Percentiles rank a stretch among this genome's conserved stretches.
Conservation (phyloP, 768 basidiomycete species). For the Rhodosporidiobolus sp. region DNA sequence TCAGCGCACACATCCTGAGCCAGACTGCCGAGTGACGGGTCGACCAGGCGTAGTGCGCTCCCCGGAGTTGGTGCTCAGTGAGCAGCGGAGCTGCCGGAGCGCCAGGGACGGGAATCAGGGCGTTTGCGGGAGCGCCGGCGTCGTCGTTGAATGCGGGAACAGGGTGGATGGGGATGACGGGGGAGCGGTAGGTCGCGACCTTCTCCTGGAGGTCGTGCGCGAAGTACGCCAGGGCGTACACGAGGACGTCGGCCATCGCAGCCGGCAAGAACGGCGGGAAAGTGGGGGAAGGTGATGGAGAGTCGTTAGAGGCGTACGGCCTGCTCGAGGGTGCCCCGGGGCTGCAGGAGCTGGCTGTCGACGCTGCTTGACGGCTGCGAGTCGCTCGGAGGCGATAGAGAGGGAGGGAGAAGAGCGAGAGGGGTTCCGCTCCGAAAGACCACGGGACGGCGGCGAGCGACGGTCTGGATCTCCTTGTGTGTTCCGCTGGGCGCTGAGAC, state of each 20-base stretch:
- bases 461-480: too few species aligned
- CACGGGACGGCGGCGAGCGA: too few species aligned
- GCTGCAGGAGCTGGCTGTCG: too few species aligned
- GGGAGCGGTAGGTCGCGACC: not conserved
- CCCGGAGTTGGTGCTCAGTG: constrained; percentile 1
- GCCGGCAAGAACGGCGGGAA: not conserved
- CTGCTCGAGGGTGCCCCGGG: too few species aligned
- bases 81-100: not conserved
- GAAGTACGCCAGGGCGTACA: not conserved
- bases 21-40: not conserved
- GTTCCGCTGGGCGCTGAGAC: too few species aligned
- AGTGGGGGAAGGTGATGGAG: not conserved
- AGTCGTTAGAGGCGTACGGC: too few species aligned
- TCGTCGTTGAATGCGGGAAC: too few species aligned
- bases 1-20: not conserved
- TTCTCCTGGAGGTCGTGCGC: not conserved
- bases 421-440: too few species aligned
- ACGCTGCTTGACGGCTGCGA: too few species aligned
- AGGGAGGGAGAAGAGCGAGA: too few species aligned
- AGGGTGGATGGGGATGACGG: not conserved
- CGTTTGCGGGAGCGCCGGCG: not conserved
- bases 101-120: not conserved
- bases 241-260: not conserved
- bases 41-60: not conserved
- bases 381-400: too few species aligned